Percentiles rank a stretch among this genome's conserved stretches.
Conservation (phyloP, 768 basidiomycete genomes). For the Amanita subjunquillea region DNA sequence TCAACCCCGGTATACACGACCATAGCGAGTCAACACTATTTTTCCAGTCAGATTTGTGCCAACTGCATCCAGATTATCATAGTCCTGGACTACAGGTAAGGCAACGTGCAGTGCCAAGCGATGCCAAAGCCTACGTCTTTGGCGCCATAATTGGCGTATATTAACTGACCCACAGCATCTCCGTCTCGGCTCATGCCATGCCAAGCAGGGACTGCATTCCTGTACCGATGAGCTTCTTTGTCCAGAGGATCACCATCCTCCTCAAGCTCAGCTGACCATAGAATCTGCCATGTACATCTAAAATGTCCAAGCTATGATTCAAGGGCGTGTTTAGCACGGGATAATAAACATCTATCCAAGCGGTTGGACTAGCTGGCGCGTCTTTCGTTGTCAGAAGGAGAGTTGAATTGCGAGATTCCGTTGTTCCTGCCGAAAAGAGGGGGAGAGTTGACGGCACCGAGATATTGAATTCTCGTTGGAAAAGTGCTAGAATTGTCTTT, state of each 20-base stretch:
- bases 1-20: constrained; percentile 75
- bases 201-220: constrained; percentile 67
- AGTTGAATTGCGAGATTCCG: constrained; percentile 58
- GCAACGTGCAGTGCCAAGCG: background rate
- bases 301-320: constrained; percentile 56
- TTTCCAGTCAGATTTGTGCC: constrained; percentile 71
- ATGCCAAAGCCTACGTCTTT: constrained; percentile 31
- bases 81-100: constrained; percentile 21
- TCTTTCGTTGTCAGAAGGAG: constrained; percentile 35
- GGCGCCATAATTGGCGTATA: constrained; percentile 77
- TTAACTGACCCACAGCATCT: constrained; percentile 53
- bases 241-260: constrained; percentile 68
- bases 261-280: constrained; percentile 65
- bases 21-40: constrained; percentile 74
- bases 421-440: constrained; percentile 63
- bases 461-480: constrained; percentile 57
- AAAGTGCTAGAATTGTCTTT: constrained; percentile 51
- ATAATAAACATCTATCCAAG: constrained; percentile 86
- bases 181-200: constrained; percentile 79
- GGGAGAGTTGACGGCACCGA: constrained; percentile 31
- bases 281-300: constrained; percentile 41
- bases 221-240: constrained; percentile 57
- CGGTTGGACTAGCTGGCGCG: constrained; percentile 38
- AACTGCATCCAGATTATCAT: constrained; percentile 40
- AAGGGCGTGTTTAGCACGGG: constrained; percentile 78